These are phyloP conservation scores for Ampelocalamus luodianensis DNA, from an alignment of 176 grass and related monocot genomes.

Conservation along the genomic window DNA sequence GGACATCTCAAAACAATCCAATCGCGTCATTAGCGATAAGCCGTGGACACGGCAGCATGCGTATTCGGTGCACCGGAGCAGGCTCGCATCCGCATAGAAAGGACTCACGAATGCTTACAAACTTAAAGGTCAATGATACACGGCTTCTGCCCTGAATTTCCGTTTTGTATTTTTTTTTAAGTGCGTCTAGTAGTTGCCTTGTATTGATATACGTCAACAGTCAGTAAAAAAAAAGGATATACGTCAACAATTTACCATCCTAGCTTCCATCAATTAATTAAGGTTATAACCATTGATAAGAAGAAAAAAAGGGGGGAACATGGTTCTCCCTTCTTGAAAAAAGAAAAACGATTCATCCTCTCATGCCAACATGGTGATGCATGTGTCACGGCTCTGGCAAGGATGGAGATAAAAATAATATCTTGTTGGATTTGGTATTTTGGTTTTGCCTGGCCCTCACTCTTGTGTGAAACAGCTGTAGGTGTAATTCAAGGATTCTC, in stretches of 20 bases:
- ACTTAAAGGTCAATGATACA: not conserved
- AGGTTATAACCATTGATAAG: not conserved
- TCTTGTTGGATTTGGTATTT: constrained; percentile 49
- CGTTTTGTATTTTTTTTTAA: not conserved
- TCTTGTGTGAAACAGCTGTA: constrained; percentile 31
- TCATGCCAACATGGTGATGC: constrained; percentile 29
- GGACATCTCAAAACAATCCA: constrained; percentile 18
- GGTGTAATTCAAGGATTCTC: constrained; percentile 38
- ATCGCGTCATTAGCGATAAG: not conserved
- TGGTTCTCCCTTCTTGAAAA: not conserved
- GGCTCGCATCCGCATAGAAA: not conserved
- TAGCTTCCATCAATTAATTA: not conserved
- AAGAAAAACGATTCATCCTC: not conserved
- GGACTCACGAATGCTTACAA: not conserved
- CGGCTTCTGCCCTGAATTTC: not conserved
- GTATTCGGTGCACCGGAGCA: not conserved
- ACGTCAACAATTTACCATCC: not conserved
- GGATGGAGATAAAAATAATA: constrained; percentile 16
- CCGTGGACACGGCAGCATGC: constrained; percentile 23
- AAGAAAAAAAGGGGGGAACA: not conserved
- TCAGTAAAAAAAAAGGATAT: too few species aligned
- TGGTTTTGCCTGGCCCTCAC: constrained; percentile 21
- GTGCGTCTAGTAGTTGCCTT: not conserved
- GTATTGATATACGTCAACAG: not conserved
- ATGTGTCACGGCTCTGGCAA: constrained; percentile 20